Base-by-base conservation (phyloP, 345 rosid species). In the Euphorbia lathyris region DNA sequence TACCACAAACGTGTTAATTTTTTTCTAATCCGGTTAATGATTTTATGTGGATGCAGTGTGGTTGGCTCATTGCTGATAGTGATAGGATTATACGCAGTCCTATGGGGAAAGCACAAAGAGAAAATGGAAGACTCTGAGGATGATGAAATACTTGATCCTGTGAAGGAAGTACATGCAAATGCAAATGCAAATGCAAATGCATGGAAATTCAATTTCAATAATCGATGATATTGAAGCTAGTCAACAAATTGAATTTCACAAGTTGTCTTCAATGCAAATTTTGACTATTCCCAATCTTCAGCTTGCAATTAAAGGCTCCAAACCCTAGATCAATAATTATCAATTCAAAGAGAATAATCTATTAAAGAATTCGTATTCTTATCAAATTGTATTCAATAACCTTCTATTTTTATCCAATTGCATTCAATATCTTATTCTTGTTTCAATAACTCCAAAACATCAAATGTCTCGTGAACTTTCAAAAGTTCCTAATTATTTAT, bases 61-160 rank as follows among this genome's bases (percentile, higher is more conserved):
- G 10, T 91, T 20, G 98, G 98, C 7, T 36, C 83, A n/a, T 42
- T 83, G 19, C 57, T 91, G 75, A 88, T 90, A 55, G 91, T 83
- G 0, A 75, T 86, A 10, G 98, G 98, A 22, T 88, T 94, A 1
- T 91, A 88, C 75, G 77, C 89, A 0, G 86, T 90, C 7, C 83
- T 94, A 36, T 94, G 98, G 98, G 98, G 98, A 4, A 91, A 91
- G 51, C 96, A 91, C 68, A 81, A 83, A 74, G 96, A 94, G 69
- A 86, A 80, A 76, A 79, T 83, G 55, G 79, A 73, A 34, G 40
- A 7, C 2, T 66, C 64, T 20, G 70, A 72, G 14, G 19, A n/a
- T 3, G 68, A 62, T 1, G 81, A 75, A 26, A 77, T 83, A 11
- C 78, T 71, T 3, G 91, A 86, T 30, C 81, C 73, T 0, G 75